These are phyloP conservation scores for Calycina marina DNA, from an alignment of 2,329 filamentous ascomycete species.

Conservation along the genomic window DNA sequence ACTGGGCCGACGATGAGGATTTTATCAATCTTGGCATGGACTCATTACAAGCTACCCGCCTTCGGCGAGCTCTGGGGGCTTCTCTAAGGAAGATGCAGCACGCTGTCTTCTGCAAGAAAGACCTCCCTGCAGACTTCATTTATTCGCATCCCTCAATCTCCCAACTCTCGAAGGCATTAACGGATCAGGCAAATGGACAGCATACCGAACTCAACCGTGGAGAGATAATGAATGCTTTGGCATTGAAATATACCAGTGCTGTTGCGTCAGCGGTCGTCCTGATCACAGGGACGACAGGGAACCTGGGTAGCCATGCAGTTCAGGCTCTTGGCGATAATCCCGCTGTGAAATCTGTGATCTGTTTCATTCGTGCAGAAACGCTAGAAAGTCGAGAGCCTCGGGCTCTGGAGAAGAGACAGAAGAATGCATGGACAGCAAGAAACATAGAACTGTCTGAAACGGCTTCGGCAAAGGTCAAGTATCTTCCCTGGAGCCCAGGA, in stretches of 20 bases:
- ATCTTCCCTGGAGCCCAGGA: constrained; percentile 27
- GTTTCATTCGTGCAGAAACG: constrained; percentile 30
- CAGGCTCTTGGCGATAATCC: constrained; percentile 16
- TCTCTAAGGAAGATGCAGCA: too few species aligned
- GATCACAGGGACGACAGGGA: constrained; percentile 26
- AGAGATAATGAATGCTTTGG: constrained; percentile 4
- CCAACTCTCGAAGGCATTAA: too few species aligned
- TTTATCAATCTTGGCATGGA: too few species aligned
- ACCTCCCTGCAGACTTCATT: too few species aligned
- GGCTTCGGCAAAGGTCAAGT: constrained; percentile 24
- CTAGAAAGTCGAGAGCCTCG: constrained; percentile 17
- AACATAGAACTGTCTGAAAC: constrained; percentile 14
- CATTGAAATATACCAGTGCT: constrained; percentile 1
- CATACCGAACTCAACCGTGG: constrained; percentile 5
- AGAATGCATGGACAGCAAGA: constrained; percentile 19
- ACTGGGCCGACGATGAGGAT: too few species aligned
- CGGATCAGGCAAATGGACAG: constrained; percentile 9
- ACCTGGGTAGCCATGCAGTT: constrained; percentile 25
- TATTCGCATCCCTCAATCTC: too few species aligned
- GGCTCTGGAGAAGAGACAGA: constrained; percentile 21
- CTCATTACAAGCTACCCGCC: too few species aligned
- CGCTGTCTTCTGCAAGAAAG: too few species aligned
- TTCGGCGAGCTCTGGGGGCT: too few species aligned
- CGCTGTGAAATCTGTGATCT: constrained; percentile 25
- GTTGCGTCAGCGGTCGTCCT: constrained; percentile 16